phyloP scores from a whole-genome alignment of 495 filamentous ascomycete genomes.

The Clavariopsis aquatica region DNA sequence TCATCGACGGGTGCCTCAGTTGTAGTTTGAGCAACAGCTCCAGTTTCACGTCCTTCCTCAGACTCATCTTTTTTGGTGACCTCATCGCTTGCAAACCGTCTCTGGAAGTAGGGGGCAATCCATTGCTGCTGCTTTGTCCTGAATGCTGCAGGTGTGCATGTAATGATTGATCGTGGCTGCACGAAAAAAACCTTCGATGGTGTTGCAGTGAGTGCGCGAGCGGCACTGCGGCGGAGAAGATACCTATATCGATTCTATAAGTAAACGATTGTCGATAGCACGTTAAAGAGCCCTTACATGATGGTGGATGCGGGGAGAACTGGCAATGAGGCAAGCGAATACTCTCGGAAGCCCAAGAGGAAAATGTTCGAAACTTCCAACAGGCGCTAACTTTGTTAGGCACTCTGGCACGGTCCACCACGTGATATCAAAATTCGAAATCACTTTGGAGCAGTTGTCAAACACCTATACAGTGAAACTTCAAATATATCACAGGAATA shows the following conservation, averaged over 20 bases:
- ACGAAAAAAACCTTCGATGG: conserved; percentile 48
- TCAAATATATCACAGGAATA: too few relatives aligned
- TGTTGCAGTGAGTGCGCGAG: conserved; percentile 49
- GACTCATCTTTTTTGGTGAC: conserved; percentile 31
- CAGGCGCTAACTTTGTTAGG: neutral
- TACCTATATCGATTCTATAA: conserved; percentile 26
- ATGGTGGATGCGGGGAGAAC: conserved; percentile 1
- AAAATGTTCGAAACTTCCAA: neutral
- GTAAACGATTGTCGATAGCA: neutral
- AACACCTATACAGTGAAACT: too few relatives aligned
- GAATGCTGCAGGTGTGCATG: conserved; percentile 40
- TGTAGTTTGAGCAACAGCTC: conserved; percentile 33
- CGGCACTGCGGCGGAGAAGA: conserved; percentile 41
- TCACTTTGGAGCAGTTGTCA: too few relatives aligned
- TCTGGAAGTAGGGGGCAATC: conserved; percentile 43
- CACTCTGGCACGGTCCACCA: neutral
- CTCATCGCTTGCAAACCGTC: conserved; percentile 51
- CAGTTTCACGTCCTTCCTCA: conserved; percentile 3
- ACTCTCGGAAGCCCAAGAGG: neutral
- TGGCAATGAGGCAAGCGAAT: neutral
- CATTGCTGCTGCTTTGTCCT: conserved; percentile 35
- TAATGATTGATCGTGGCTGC: conserved; percentile 49
- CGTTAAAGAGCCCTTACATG: conserved; percentile 17
- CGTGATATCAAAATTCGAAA: too few relatives aligned
- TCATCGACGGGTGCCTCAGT: conserved; percentile 29